Evolutionary conservation across 2,329 filamentous ascomycete species (phyloP), one percentile per base, ranked within the genome.

Genomic region (Furcasterigmium furcatum): DNA sequence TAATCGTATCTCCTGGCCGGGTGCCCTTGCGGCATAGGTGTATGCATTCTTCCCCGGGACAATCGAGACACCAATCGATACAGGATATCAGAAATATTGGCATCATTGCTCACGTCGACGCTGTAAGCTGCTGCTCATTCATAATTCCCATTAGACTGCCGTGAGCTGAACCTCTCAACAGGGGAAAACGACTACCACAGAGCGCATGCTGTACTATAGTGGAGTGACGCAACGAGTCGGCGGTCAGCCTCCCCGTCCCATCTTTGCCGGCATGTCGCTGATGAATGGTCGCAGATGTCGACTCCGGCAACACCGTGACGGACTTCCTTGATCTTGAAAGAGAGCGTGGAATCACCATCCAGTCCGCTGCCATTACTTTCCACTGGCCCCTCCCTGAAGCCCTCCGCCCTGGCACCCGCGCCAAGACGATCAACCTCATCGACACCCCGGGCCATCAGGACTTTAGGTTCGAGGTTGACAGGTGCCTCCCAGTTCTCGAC

Each of bases 51-150:
- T 9, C n/a, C 5, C n/a, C 34, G 18, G 34, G 34, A 10, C 34
- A 36, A 9, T 9, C 16, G 9, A 16, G 34, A 7, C 58, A 65
- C 25, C 67, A 69, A 24, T 59, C 56, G 18, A 70, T 83, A 16
- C 74, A 80, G 32, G 80, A 80, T 57, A 94, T 91, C 43, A 80
- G 92, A 56, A 99, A 99, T 62, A 96, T 99, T 62, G 94, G 94
- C 50, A 97, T 99, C 55, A 96, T 99, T 65, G 94, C 94, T 48
- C 94, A 99, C 66, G 96, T 99, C 53, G 94, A 97, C 82, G 94
- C 94, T 46, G 79, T 82, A 65, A 45, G 76, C n/a, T n/a, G n/a
- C n/a, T n/a, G n/a, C n/a, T n/a, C n/a, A 64, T 12, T 9, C 53
- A 52, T 4, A 14, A 13, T 9, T 22, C 22, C n/a, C 44, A 22